phyloP scores from a whole-genome alignment of 768 basidiomycete species.

The Postia placenta region DNA sequence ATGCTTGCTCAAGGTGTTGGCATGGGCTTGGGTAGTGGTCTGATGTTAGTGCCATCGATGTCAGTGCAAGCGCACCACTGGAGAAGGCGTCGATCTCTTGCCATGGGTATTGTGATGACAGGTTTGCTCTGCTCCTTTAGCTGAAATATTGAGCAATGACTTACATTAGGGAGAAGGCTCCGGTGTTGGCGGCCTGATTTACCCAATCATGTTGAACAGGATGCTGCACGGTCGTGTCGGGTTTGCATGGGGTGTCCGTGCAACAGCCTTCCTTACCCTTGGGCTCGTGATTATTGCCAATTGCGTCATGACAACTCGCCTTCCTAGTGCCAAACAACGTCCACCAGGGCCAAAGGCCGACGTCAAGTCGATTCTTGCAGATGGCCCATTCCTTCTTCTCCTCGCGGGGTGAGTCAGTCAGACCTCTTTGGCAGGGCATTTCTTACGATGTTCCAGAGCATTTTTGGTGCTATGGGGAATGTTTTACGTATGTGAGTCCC shows the following conservation, averaged over 20 bases:
- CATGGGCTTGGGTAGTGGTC: constrained; percentile 41
- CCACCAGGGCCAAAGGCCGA: not conserved
- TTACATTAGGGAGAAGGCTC: not conserved
- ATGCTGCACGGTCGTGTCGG: constrained; percentile 23
- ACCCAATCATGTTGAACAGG: constrained; percentile 30
- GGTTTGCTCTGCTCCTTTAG: not conserved
- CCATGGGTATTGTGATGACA: constrained; percentile 26
- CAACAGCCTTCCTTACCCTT: constrained; percentile 14
- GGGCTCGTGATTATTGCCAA: constrained; percentile 14
- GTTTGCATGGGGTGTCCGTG: constrained; percentile 38
- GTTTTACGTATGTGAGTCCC: constrained; percentile 12
- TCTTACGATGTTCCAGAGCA: not conserved
- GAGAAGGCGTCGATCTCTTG: constrained; percentile 30
- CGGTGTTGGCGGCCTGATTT: constrained; percentile 27
- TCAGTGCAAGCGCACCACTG: constrained; percentile 44
- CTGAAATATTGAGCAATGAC: not conserved
- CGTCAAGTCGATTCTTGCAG: constrained; percentile 10
- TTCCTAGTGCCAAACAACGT: not conserved
- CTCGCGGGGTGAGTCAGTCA: constrained; percentile 6
- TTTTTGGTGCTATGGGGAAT: constrained; percentile 11
- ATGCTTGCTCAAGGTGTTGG: constrained; percentile 48
- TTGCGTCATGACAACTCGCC: constrained; percentile 12
- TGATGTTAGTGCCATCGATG: constrained; percentile 42
- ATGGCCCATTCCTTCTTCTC: constrained; percentile 11
- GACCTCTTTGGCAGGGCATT: not conserved